phyloP scores from a whole-genome alignment of 106 monocot genomes.

The Amphibolis antarctica region DNA sequence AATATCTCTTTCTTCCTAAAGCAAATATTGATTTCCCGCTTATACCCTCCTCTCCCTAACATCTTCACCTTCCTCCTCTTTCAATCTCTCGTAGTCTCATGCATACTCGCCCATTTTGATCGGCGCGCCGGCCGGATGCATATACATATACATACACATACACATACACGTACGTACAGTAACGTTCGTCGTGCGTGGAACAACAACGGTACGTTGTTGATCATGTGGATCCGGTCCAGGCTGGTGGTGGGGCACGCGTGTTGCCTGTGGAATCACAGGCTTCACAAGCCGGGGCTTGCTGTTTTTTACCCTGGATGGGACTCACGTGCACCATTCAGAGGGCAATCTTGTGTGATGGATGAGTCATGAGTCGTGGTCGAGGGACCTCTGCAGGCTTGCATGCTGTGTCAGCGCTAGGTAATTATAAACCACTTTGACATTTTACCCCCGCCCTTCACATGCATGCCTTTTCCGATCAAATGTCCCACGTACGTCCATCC shows the following conservation, averaged over 20 bases:
- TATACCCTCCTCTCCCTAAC: too few species aligned
- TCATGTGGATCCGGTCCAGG: slow-evolving; percentile 3
- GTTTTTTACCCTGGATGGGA: background rate
- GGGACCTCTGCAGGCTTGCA: slow-evolving; percentile 1
- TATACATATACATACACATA: too few species aligned
- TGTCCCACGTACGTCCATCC: too few species aligned
- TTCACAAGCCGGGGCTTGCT: too few species aligned
- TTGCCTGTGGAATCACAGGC: slow-evolving; percentile 4
- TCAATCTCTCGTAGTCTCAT: too few species aligned
- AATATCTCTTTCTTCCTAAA: background rate
- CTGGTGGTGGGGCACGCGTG: slow-evolving; percentile 7
- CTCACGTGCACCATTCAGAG: slow-evolving; percentile 2
- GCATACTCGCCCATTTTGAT: too few species aligned
- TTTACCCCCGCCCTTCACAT: background rate
- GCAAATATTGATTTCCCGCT: too few species aligned
- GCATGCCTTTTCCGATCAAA: background rate
- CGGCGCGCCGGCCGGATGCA: too few species aligned
- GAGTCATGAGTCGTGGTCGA: background rate
- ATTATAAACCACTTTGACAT: slow-evolving; percentile 2
- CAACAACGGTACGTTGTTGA: too few species aligned
- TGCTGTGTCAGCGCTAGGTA: slow-evolving; percentile 11
- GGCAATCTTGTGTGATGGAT: background rate
- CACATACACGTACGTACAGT: too few species aligned
- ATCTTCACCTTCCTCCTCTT: too few species aligned
- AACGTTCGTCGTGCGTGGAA: too few species aligned